Percentiles rank a stretch among this genome's conserved stretches.
Conservation (phyloP, 768 basidiomycete species). For the Pleurotus pulmonarius region DNA sequence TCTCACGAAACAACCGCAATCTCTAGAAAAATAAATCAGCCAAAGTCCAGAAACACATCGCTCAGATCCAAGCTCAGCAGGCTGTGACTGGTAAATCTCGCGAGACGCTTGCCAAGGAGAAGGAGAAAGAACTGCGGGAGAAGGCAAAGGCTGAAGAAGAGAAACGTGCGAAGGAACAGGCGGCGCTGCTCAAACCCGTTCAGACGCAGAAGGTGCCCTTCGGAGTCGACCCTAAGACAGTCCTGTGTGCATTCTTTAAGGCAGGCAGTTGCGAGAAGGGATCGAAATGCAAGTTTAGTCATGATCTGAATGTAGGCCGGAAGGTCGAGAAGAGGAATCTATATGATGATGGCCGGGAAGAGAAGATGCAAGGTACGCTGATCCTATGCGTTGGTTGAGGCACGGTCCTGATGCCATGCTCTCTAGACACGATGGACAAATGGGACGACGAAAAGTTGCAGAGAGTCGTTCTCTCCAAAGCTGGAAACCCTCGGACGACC, state of each 20-base stretch:
- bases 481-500: slow-evolving; percentile 86
- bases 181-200: slow-evolving; percentile 76
- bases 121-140: slow-evolving; percentile 72
- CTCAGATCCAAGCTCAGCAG: slow-evolving; percentile 75
- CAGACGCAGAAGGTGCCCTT: slow-evolving; percentile 87
- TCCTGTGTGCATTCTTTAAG: slow-evolving; percentile 91
- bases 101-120: slow-evolving; percentile 78
- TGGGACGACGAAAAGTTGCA: slow-evolving; percentile 96
- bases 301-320: slow-evolving; percentile 82
- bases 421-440: slow-evolving; percentile 89
- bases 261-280: slow-evolving; percentile 93
- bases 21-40: slow-evolving; percentile 89
- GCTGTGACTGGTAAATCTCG: slow-evolving; percentile 75
- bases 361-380: slow-evolving; percentile 66
- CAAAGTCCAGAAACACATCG: slow-evolving; percentile 86
- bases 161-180: slow-evolving; percentile 82
- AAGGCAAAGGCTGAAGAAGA: slow-evolving; percentile 79
- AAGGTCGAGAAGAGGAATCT: slow-evolving; percentile 96
- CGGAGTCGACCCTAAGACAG: slow-evolving; percentile 94
- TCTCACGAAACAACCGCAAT: neutral
- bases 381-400: neutral
- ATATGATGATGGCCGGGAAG: slow-evolving; percentile 85
- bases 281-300: slow-evolving; percentile 94
- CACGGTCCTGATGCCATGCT: neutral
- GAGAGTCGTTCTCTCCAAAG: slow-evolving; percentile 82